Conservation (phyloP, 345 rosid species). For the Moricandia arvensis region DNA sequence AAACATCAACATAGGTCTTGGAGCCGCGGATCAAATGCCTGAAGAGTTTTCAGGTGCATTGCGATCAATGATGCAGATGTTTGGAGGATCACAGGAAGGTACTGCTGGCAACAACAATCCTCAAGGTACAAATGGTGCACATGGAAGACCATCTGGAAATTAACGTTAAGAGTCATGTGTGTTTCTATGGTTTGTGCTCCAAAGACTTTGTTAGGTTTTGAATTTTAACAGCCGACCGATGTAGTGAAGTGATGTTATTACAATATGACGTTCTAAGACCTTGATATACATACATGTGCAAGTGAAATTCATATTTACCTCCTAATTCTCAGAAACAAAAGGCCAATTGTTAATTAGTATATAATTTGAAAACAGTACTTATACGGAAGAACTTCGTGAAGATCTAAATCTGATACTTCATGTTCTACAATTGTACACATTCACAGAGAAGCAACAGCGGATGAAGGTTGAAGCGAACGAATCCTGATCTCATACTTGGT, state of each 20-base stretch:
- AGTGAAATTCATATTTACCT: background rate
- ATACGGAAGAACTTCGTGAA: constrained; percentile 11
- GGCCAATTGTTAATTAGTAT: constrained; percentile 7
- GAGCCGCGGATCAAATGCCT: constrained; percentile 25
- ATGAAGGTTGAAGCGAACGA: constrained; percentile 78
- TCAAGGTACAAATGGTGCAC: constrained; percentile 36
- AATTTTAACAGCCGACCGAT: constrained; percentile 3
- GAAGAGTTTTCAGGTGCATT: constrained; percentile 58
- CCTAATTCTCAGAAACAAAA: background rate
- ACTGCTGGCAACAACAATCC: constrained; percentile 25
- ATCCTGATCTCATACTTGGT: constrained; percentile 72
- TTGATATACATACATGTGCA: background rate
- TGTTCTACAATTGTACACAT: background rate
- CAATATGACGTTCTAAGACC: background rate
- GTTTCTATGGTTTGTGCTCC: background rate
- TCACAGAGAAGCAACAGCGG: constrained; percentile 16
- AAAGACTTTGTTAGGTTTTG: constrained; percentile 29
- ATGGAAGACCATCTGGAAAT: constrained; percentile 44
- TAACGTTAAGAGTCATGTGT: constrained; percentile 1
- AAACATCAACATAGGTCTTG: constrained; percentile 29
- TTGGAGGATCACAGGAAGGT: constrained; percentile 50
- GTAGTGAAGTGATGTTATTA: constrained; percentile 4
- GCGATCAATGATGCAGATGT: constrained; percentile 69
- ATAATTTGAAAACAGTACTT: constrained; percentile 16
- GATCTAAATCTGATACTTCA: background rate